Evolutionary conservation across 148 eudicot genomes (phyloP), one percentile per base, ranked within the genome.

Genomic region (Fagopyrum esculentum): DNA sequence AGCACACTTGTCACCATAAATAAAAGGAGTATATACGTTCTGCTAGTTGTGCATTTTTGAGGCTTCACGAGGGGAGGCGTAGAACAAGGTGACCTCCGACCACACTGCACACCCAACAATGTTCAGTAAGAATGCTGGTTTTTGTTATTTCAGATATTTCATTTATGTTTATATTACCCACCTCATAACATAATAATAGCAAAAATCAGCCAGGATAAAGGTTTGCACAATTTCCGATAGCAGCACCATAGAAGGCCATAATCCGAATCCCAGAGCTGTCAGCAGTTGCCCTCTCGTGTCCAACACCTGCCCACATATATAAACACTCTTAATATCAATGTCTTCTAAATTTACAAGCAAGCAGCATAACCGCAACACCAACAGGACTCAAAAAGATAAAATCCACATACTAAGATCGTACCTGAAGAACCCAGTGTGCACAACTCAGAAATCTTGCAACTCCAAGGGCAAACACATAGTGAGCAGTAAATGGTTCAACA

Each of bases 161-260:
- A 3, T 10, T 16, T 8, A 10, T 35, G 3, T 35, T 35, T 35
- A 35, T 35, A 35, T 73, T 51, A 73, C 69, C 15, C 72, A 90
- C 96, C 98, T 89, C 75, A 87, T 91, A 75, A 89, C 78, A 72
- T 93, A 93, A 71, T 89, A 93, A 80, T 89, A 91, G 71, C 98
- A 91, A 71, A 93, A 93, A 78, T 93, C 98, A 1, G 98, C 90
- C 77, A 93, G 82, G 56, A 93, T 93, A 78, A 89, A 90, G 0
- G 98, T 93, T 80, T 93, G 98, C 71, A 93, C 84, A 7, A 82
- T 72, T 83, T 93, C 98, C 7, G 91, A 75, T 6, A 93, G 69
- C 29, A 91, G 78, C 61, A 85, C 86, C 79, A 82, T 71, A 2
- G 86, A 81, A 30, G 80, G 49, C 96, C 96, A 91, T 40, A 87